Evolutionary conservation across 1,284 basidiomycete species (phyloP).

Genomic region (Coniferiporia weirii): DNA sequence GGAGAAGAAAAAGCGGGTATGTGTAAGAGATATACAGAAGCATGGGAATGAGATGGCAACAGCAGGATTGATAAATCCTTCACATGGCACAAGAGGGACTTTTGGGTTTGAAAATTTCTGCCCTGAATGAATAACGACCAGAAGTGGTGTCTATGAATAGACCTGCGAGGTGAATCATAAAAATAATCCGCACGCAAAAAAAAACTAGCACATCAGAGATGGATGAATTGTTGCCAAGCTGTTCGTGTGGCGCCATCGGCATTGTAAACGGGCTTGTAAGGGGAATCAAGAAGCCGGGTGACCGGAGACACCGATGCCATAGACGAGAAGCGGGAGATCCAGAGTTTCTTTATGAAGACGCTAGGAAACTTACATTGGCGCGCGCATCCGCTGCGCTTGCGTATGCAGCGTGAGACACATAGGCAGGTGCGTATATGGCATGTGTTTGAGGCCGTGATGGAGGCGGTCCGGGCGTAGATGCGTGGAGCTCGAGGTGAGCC

Average conservation of each 20-base stretch:
- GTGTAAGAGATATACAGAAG: not conserved
- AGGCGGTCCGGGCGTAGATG: not conserved
- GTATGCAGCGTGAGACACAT: not conserved
- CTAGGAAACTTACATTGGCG: slow-evolving; percentile 6
- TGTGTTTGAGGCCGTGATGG: slow-evolving; percentile 13
- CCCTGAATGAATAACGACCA: too few species aligned
- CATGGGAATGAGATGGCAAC: too few species aligned
- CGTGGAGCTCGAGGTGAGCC: not conserved
- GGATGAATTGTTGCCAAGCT: not conserved
- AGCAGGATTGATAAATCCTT: too few species aligned
- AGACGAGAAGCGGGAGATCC: not conserved
- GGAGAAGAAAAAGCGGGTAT: not conserved
- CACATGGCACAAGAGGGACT: too few species aligned
- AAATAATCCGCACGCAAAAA: not conserved
- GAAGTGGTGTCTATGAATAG: not conserved
- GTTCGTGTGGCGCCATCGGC: slow-evolving; percentile 1
- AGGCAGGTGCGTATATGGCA: not conserved
- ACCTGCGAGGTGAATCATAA: not conserved
- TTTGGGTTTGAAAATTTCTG: too few species aligned
- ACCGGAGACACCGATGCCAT: slow-evolving; percentile 7
- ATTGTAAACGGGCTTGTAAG: not conserved
- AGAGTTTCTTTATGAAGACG: not conserved
- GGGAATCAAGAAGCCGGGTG: slow-evolving; percentile 8
- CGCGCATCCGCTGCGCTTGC: slow-evolving; percentile 5
- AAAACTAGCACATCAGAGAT: not conserved